These are phyloP conservation scores for Fusarium multiceps DNA, from an alignment of 2,329 filamentous ascomycete genomes.

Conservation along the genomic window DNA sequence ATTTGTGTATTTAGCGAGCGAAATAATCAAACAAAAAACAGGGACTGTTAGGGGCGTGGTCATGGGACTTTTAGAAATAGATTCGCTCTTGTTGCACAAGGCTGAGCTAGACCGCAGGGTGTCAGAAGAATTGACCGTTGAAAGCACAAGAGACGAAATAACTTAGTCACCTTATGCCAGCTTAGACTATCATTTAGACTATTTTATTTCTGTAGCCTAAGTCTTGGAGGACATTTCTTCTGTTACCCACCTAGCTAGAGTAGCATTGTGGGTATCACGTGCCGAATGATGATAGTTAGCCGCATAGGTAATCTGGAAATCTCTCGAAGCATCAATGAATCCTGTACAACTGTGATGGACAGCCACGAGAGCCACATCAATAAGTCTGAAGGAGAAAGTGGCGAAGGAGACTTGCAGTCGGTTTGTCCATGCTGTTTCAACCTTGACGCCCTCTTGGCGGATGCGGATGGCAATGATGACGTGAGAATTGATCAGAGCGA, in stretches of 20 bases:
- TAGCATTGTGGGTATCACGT: constrained; percentile 23
- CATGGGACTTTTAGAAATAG: constrained; percentile 15
- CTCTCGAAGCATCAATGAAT: not conserved
- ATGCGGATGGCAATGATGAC: not conserved
- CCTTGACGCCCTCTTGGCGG: not conserved
- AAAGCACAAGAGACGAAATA: too few relatives aligned
- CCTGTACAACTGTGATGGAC: not conserved
- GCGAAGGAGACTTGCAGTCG: too few relatives aligned
- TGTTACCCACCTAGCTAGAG: not conserved
- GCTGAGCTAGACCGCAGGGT: not conserved
- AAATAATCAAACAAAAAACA: constrained; percentile 14
- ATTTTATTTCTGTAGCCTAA: too few relatives aligned
- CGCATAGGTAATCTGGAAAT: not conserved
- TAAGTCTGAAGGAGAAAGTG: too few relatives aligned
- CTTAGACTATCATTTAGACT: too few relatives aligned
- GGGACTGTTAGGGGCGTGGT: constrained; percentile 8
- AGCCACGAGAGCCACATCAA: not conserved
- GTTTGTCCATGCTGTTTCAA: constrained; percentile 24
- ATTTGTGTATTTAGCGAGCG: constrained; percentile 6
- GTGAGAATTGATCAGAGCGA: constrained; percentile 4
- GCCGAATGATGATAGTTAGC: not conserved
- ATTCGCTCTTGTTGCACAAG: not conserved
- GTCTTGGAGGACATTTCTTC: too few relatives aligned
- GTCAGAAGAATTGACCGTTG: too few relatives aligned
- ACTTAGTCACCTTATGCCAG: too few relatives aligned